phyloP scores from a whole-genome alignment of 2,329 filamentous ascomycete genomes.

The Massarina eburnea region DNA sequence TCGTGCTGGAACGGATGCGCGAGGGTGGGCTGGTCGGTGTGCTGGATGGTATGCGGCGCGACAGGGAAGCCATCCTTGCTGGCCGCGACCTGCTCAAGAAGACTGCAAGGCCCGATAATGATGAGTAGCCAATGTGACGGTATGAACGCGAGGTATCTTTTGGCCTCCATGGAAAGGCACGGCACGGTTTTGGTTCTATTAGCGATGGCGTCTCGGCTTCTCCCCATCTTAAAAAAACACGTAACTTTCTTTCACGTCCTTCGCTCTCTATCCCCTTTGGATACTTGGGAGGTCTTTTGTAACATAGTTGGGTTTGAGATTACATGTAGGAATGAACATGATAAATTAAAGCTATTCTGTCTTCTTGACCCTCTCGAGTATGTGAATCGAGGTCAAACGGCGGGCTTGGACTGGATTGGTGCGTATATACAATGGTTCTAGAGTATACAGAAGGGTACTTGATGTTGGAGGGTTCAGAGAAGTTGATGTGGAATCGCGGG shows the following conservation, averaged over 20 bases:
- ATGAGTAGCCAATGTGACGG: constrained; percentile 18
- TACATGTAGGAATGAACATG: background rate
- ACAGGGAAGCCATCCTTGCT: constrained; percentile 50
- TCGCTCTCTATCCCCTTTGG: background rate
- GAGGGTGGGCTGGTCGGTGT: constrained; percentile 68
- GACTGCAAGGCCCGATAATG: constrained; percentile 11
- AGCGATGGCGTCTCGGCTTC: constrained; percentile 36
- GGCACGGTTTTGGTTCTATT: constrained; percentile 16
- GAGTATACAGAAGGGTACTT: too few relatives aligned
- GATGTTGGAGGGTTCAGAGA: too few relatives aligned
- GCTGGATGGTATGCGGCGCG: constrained; percentile 69
- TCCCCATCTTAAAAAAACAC: constrained; percentile 6
- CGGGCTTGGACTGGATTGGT: too few relatives aligned
- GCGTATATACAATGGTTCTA: too few relatives aligned
- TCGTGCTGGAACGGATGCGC: constrained; percentile 73
- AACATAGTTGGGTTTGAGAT: background rate
- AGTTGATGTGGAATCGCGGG: too few relatives aligned
- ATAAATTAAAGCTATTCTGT: background rate
- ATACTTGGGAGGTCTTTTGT: background rate
- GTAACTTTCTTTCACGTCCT: constrained; percentile 4
- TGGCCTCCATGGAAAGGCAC: background rate
- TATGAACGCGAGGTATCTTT: constrained; percentile 1
- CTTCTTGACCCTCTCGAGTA: too few relatives aligned
- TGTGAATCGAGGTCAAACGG: too few relatives aligned
- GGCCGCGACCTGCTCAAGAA: constrained; percentile 20